Evolutionary conservation across 148 eudicot genomes (phyloP).

Genomic region (Chenopodium album): DNA sequence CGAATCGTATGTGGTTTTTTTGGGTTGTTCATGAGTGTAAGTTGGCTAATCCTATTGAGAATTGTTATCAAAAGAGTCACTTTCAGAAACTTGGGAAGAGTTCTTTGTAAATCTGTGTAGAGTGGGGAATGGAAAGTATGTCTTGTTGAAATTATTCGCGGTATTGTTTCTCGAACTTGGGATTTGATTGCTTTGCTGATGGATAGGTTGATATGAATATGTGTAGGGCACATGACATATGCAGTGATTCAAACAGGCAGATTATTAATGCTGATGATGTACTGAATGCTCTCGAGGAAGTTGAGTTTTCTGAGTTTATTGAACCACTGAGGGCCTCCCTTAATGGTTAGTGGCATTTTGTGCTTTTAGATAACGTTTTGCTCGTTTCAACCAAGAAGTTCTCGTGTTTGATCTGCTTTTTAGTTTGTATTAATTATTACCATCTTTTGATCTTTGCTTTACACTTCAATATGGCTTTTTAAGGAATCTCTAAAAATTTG

Average conservation of each 20-base stretch:
- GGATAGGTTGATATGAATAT: neutral
- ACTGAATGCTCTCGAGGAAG: constrained; percentile 79
- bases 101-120: neutral
- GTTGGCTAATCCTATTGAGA: neutral
- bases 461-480: neutral
- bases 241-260: constrained; percentile 81
- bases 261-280: constrained; percentile 88
- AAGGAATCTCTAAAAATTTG: neutral
- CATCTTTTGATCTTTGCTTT: neutral
- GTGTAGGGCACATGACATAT: constrained; percentile 83
- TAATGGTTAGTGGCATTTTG: constrained; percentile 45
- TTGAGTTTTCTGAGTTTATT: constrained; percentile 76
- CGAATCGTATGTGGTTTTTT: neutral
- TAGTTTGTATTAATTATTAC: neutral
- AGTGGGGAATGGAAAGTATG: neutral
- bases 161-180: neutral
- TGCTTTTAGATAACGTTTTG: neutral
- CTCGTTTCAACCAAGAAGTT: neutral
- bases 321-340: constrained; percentile 68
- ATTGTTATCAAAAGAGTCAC: neutral
- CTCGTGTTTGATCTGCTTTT: neutral
- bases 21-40: neutral
- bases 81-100: neutral
- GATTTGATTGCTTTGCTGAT: constrained; percentile 10
- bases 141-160: neutral